Evolutionary conservation across 352 stramenopile genomes (phyloP).

Genomic region (Phytophthora sp.): DNA sequence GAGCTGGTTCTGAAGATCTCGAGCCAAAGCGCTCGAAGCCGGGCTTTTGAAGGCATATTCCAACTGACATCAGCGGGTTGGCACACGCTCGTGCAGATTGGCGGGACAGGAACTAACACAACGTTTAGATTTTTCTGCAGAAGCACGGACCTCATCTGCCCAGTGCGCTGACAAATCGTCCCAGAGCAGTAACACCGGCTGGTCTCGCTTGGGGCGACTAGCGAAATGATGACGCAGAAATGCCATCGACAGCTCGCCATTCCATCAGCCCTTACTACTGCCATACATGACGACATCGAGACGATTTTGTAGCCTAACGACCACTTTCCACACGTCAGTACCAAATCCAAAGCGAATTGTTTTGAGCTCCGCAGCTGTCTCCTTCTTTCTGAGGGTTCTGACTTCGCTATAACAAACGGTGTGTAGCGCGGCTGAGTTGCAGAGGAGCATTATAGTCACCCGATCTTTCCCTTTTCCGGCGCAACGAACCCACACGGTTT

Average conservation of each 20-base stretch:
- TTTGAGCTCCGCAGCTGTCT: neutral
- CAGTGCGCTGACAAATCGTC: conserved; percentile 44
- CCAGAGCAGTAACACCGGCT: conserved; percentile 33
- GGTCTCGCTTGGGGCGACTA: neutral
- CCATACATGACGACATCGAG: conserved; percentile 23
- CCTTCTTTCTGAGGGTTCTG: neutral
- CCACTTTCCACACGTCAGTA: conserved; percentile 23
- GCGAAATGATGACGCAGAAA: conserved; percentile 26
- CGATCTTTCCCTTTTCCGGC: conserved; percentile 29
- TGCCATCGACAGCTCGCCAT: conserved; percentile 14
- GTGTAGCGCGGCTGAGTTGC: conserved; percentile 22
- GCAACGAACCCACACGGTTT: conserved; percentile 37
- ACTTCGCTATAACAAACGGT: conserved; percentile 34
- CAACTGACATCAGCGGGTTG: conserved; percentile 33
- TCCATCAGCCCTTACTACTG: conserved; percentile 39
- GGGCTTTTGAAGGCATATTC: conserved; percentile 29
- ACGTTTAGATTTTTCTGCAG: conserved; percentile 32
- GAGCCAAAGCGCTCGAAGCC: neutral
- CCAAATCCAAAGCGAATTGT: conserved; percentile 30
- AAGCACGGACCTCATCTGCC: conserved; percentile 28
- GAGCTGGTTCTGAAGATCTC: conserved; percentile 6
- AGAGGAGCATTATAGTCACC: conserved; percentile 33
- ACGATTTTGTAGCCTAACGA: conserved; percentile 8
- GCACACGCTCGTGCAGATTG: conserved; percentile 21
- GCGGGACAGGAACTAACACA: conserved; percentile 18